These are phyloP conservation scores for Podila verticillata DNA, from an alignment of 192 early-diverging fungal genomes.

Conservation along the genomic window DNA sequence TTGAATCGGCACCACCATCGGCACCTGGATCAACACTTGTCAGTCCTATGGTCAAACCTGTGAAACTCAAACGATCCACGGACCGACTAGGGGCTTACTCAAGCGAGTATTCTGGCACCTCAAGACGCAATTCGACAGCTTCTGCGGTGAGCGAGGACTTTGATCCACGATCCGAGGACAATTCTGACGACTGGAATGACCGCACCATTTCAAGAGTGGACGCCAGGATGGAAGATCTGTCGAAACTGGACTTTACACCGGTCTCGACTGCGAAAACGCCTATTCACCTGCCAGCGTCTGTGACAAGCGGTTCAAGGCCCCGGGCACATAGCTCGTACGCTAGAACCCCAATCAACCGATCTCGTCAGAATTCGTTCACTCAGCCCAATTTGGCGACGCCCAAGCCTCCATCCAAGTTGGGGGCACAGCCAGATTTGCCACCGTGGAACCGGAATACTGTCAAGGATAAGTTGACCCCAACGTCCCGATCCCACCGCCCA, in stretches of 20 bases:
- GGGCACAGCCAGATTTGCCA: constrained; percentile 2
- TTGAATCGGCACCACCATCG: constrained; percentile 1
- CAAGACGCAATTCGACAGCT: constrained; percentile 25
- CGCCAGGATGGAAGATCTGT: background rate
- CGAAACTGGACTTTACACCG: constrained; percentile 24
- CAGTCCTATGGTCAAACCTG: background rate
- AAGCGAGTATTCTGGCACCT: constrained; percentile 15
- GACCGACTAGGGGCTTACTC: constrained; percentile 9
- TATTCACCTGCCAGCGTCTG: background rate
- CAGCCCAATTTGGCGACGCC: constrained; percentile 5
- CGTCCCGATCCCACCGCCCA: background rate
- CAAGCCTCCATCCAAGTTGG: background rate
- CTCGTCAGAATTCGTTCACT: constrained; percentile 19
- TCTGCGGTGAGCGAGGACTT: constrained; percentile 35
- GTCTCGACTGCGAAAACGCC: background rate
- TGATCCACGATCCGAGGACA: constrained; percentile 16
- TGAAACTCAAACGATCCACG: constrained; percentile 18
- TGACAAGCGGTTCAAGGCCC: background rate
- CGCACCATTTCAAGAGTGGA: background rate
- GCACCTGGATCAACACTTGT: background rate
- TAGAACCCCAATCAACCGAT: constrained; percentile 19
- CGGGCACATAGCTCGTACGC: background rate
- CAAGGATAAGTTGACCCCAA: constrained; percentile 9
- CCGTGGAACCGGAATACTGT: constrained; percentile 29
- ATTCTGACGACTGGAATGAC: constrained; percentile 12